Conservation (phyloP, 306 rosid species). For the Sindora glabra region DNA sequence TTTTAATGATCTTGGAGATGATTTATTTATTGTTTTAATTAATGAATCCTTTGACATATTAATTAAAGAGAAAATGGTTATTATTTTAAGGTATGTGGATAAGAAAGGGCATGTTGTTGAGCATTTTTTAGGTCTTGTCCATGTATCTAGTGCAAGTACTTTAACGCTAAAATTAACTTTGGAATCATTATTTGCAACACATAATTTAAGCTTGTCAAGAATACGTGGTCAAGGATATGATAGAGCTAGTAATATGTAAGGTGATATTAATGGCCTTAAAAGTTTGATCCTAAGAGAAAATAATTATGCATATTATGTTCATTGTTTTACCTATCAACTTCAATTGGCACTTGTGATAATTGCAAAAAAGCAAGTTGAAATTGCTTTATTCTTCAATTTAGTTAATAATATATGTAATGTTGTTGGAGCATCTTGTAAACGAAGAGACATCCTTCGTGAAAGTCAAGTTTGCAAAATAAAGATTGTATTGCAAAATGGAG, state of each 20-base stretch:
- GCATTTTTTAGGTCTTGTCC: not conserved
- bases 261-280: too few relatives aligned
- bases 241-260: too few relatives aligned
- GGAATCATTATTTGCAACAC: not conserved
- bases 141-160: not conserved
- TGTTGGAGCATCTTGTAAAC: not conserved
- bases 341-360: not conserved
- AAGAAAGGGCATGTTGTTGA: not conserved
- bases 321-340: conserved; percentile 4
- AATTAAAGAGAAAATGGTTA: not conserved
- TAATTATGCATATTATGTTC: not conserved
- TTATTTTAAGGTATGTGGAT: not conserved
- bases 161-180: not conserved
- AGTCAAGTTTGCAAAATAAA: not conserved
- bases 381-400: not conserved
- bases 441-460: not conserved
- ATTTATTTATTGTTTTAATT: not conserved
- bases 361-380: not conserved
- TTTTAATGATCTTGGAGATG: not conserved
- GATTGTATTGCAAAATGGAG: too few relatives aligned
- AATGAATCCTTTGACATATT: not conserved
- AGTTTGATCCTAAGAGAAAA: too few relatives aligned
- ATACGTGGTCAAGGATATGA: too few relatives aligned
- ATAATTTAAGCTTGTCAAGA: too few relatives aligned
- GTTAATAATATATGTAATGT: not conserved